Evolutionary conservation across 768 basidiomycete species (phyloP).

Genomic region (Suillus subluteus): DNA sequence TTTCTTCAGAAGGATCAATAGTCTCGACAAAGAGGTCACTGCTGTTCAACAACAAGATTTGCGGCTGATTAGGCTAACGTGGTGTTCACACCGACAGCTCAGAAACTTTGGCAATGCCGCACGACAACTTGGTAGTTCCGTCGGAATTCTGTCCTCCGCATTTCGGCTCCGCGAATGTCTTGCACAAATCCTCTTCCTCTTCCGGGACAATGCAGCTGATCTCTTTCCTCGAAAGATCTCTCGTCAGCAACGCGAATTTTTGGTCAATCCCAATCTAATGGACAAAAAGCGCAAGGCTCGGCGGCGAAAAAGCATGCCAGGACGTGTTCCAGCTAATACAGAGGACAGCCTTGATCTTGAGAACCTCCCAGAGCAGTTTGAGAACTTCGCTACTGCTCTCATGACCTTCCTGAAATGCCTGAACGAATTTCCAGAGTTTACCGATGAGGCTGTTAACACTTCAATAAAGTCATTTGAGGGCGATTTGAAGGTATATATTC

Average conservation of each 20-base stretch:
- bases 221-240: constrained; percentile 71
- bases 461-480: constrained; percentile 70
- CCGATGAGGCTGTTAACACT: constrained; percentile 71
- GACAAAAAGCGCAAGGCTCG: constrained; percentile 25
- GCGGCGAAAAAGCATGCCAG: constrained; percentile 29
- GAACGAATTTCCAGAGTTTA: constrained; percentile 81
- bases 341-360: constrained; percentile 53
- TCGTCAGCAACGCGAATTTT: constrained; percentile 44
- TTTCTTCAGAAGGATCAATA: constrained; percentile 52
- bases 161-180: constrained; percentile 73
- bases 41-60: neutral
- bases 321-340: constrained; percentile 24
- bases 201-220: constrained; percentile 75
- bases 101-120: constrained; percentile 78
- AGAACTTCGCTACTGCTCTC: constrained; percentile 64
- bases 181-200: constrained; percentile 68
- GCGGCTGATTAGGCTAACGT: neutral
- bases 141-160: constrained; percentile 75
- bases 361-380: constrained; percentile 67
- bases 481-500: constrained; percentile 58
- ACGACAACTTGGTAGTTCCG: constrained; percentile 76
- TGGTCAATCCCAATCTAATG: constrained; percentile 35
- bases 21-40: constrained; percentile 64
- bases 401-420: constrained; percentile 69
- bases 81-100: constrained; percentile 45